phyloP scores from a whole-genome alignment of 2,329 filamentous ascomycete genomes.

The Magnaporthales sp. region DNA sequence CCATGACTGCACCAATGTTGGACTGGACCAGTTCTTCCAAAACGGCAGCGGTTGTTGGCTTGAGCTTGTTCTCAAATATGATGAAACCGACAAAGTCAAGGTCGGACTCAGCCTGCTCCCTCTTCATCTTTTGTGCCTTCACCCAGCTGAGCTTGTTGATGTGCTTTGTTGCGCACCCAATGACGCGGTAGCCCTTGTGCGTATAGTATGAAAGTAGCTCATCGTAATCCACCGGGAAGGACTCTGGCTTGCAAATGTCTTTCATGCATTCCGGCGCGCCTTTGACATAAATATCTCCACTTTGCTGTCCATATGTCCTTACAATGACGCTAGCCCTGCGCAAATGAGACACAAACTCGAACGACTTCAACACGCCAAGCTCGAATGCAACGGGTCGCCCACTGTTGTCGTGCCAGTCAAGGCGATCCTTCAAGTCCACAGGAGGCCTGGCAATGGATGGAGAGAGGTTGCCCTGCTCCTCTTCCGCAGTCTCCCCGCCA shows the following conservation, averaged over 20 bases:
- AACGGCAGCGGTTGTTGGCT: constrained; percentile 73
- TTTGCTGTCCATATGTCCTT: constrained; percentile 74
- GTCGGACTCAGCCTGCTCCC: constrained; percentile 72
- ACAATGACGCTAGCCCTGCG: constrained; percentile 90
- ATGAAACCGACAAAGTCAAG: constrained; percentile 94
- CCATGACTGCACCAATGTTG: constrained; percentile 87
- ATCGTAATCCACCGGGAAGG: constrained; percentile 82
- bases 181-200: constrained; percentile 91
- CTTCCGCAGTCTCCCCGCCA: constrained; percentile 42
- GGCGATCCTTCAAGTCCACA: constrained; percentile 20
- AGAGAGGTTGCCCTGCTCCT: constrained; percentile 48
- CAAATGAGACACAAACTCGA: constrained; percentile 91
- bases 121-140: constrained; percentile 88
- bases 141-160: constrained; percentile 85
- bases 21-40: constrained; percentile 75
- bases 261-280: constrained; percentile 95
- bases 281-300: constrained; percentile 87
- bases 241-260: constrained; percentile 79
- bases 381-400: constrained; percentile 52
- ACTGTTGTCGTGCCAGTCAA: constrained; percentile 14
- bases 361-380: constrained; percentile 81
- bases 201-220: constrained; percentile 86
- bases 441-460: constrained; percentile 88
- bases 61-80: constrained; percentile 97
- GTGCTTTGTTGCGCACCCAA: constrained; percentile 86